Base-by-base conservation (phyloP, 1,139 yeast genomes). In the Martiniozyma asiatica region DNA sequence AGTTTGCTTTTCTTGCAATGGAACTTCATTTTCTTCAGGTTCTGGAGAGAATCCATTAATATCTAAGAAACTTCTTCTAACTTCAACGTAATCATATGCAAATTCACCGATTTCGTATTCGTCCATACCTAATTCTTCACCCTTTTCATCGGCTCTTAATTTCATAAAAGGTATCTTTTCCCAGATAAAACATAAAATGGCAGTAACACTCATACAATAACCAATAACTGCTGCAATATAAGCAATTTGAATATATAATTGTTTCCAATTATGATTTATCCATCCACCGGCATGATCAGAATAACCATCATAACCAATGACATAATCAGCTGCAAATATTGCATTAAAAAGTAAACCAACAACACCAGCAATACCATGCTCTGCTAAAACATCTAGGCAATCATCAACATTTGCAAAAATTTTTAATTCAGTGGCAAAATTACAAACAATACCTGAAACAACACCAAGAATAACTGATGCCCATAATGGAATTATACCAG, bases 91-190 rank as follows among this genome's bases (percentile, higher is more conserved):
- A 58, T 89, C 97, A 54, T 87, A 89, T 14, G 98, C 98, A 59
- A 89, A 89, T 56, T 89, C 97, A 32, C 98, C 98, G 44, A 89
- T 82, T 59, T 89, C 96, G 56, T 84, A 94, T 55, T 89, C 97
- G 55, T 89, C 98, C 58, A 85, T 71, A 38, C 98, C 98, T 19
- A 65, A 62, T 43, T 78, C 82, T 55, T 89, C 98, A 12, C 77
- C 95, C 31, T 76, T 76, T 52, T 82, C 93, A 40, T 73, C 67
- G 8, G 84, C 81, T 47, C 97, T 69, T 43, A 89, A 63, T 40
- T 75, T 66, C 47, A 84, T 67, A 8, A 89, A 92, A 4, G 98
- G 98, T 22, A 87, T 77, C 42, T 65, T 65, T 57, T 89, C 63
- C 36, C 87, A 64, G 27, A 70, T 73, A 44, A 72, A 68, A 51